Base-by-base conservation (phyloP, 345 rosid species). In the Excoecaria cochinchinensis region DNA sequence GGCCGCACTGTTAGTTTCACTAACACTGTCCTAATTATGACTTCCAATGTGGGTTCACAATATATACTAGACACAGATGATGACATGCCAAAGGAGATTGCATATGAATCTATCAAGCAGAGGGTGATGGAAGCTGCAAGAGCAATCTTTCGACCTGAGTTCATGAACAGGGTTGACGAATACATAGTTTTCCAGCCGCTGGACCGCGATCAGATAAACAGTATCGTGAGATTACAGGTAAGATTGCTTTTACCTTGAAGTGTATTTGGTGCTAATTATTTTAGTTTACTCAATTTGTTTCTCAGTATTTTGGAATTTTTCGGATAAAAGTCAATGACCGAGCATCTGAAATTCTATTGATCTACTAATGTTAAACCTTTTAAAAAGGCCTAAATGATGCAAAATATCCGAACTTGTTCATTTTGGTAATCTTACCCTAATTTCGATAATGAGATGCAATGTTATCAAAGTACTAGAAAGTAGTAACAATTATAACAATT, bases 161-260 rank as follows among this genome's bases (percentile, higher is more conserved):
- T 96, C 82, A 92, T 96, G 97, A 96, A 93, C 76, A 85, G 99
- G 50, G 97, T 96, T 40, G 99, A 96, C 75, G 98, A 96, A 77
- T 96, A 96, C 84, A 96, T 96, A 46, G 98, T 96, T 19, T 96
- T 96, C 98, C 98, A 96, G 82, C 97, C 99, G 62, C 81, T 96
- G 79, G 91, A 89, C 76, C 95, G 92, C 0, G 79, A 82, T 8
- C 97, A 96, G 82, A 96, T 96, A 77, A 84, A 80, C 89, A 77
- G 85, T 31, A 96, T 96, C 55, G 99, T 96, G 74, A 87, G 83
- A 55, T 85, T 96, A 73, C 99, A 96, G 95, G 99, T 93, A 87
- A 57, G 84, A 36, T 74, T 47, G 17, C 44, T 58, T 42, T 1
- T 13, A 8, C 6, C 13, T 22, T 46, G 51, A 70, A 59, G 60